A percentile compares a stretch with the other conserved stretches of the same genome.
Conservation (phyloP, 2,329 filamentous ascomycete genomes). For the Cadophora sp. region DNA sequence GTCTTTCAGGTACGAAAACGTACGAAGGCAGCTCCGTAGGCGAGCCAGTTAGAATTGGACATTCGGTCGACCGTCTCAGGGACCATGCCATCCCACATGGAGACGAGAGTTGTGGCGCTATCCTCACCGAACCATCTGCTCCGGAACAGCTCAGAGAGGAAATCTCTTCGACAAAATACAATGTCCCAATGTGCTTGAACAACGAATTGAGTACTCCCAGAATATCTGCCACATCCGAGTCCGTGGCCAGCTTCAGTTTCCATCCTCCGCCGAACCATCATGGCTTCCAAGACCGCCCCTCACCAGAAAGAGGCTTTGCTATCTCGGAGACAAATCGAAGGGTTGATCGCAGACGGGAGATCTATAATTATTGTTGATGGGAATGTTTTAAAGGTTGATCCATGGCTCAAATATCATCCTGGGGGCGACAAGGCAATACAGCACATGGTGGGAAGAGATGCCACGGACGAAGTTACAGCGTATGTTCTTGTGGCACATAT, state of each 20-base stretch:
- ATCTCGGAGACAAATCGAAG: constrained; percentile 74
- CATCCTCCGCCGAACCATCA: not conserved
- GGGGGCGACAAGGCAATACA: constrained; percentile 89
- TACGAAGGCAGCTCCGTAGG: not conserved
- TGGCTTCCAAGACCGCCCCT: constrained; percentile 24
- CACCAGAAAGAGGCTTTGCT: constrained; percentile 48
- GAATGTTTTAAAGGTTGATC: constrained; percentile 84
- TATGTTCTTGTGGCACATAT: constrained; percentile 54
- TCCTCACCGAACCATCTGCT: not conserved
- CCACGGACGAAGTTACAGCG: constrained; percentile 92
- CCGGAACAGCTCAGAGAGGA: not conserved
- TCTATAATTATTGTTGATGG: constrained; percentile 82
- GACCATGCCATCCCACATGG: not conserved
- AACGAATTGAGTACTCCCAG: not conserved
- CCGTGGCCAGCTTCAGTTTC: not conserved
- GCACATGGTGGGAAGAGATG: constrained; percentile 94
- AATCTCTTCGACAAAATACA: not conserved
- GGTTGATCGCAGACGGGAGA: constrained; percentile 80
- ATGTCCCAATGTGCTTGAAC: not conserved
- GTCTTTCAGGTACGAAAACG: not conserved
- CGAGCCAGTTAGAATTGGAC: not conserved
- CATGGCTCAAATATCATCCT: constrained; percentile 89
- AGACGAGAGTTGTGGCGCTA: constrained; percentile 2
- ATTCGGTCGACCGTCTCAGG: not conserved
- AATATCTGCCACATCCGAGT: not conserved